These are phyloP conservation scores for Pezicula neosporulosa DNA, from an alignment of 2,329 filamentous ascomycete species.

Conservation along the genomic window DNA sequence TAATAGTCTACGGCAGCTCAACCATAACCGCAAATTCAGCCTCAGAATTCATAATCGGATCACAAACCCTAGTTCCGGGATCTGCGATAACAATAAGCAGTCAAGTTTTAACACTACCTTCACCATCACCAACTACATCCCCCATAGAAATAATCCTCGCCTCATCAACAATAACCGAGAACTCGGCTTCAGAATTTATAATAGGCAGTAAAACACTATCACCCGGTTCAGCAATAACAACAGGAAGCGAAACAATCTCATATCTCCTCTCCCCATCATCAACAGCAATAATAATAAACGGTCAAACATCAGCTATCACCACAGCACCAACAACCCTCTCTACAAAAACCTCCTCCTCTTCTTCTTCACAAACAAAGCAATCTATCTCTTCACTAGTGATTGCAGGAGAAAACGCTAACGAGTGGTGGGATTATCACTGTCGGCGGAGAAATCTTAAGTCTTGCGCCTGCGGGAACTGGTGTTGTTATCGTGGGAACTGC, in stretches of 20 bases:
- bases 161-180: conserved; percentile 1
- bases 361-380: neutral
- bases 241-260: conserved; percentile 3
- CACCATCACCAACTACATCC: neutral
- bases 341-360: neutral
- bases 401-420: conserved; percentile 24
- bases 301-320: conserved; percentile 3
- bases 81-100: conserved; percentile 12
- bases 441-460: conserved; percentile 22
- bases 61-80: conserved; percentile 12
- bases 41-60: conserved; percentile 12
- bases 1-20: conserved; percentile 15
- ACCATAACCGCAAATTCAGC: conserved; percentile 16
- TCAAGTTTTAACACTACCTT: conserved; percentile 12
- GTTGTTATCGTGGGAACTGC: conserved; percentile 22
- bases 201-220: conserved; percentile 1
- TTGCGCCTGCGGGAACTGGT: conserved; percentile 17
- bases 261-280: conserved; percentile 2
- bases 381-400: conserved; percentile 14
- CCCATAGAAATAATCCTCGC: neutral
- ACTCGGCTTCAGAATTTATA: neutral
- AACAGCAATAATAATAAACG: conserved; percentile 14
- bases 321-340: conserved; percentile 1
- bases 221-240: neutral
- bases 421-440: conserved; percentile 22